These are phyloP conservation scores for Arthrocladium fulminans DNA, from an alignment of 2,329 filamentous ascomycete genomes.

Conservation along the genomic window DNA sequence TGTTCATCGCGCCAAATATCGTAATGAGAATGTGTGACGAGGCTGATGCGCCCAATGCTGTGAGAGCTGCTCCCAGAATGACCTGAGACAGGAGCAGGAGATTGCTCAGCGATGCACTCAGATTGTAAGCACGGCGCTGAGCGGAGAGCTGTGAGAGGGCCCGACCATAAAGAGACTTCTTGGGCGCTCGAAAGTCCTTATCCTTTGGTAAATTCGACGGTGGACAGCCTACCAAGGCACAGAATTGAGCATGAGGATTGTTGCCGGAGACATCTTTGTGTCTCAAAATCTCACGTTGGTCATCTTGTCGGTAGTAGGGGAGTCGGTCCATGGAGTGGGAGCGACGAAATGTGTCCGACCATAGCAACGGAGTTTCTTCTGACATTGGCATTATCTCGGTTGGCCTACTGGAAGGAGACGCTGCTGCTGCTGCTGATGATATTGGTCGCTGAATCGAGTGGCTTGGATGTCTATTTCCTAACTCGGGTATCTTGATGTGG, in stretches of 20 bases:
- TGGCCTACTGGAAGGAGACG: background rate
- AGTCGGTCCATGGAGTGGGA: background rate
- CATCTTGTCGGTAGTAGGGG: background rate
- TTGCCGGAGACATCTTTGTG: slow-evolving; percentile 8
- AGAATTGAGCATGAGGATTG: slow-evolving; percentile 22
- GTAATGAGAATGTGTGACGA: slow-evolving; percentile 47
- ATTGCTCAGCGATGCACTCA: slow-evolving; percentile 21
- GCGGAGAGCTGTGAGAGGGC: slow-evolving; percentile 15
- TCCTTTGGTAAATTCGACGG: slow-evolving; percentile 12
- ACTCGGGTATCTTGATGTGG: slow-evolving; percentile 4
- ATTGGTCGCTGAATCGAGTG: background rate
- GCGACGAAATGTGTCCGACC: background rate
- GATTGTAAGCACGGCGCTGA: slow-evolving; percentile 17
- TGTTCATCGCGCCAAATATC: slow-evolving; percentile 54
- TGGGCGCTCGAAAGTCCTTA: background rate
- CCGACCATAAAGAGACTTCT: slow-evolving; percentile 22
- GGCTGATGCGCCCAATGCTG: slow-evolving; percentile 50
- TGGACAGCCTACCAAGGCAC: slow-evolving; percentile 20
- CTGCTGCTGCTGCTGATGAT: background rate
- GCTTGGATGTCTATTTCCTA: background rate
- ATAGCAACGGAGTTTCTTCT: slow-evolving; percentile 5
- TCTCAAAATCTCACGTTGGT: background rate
- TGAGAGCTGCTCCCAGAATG: slow-evolving; percentile 50
- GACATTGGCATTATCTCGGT: background rate
- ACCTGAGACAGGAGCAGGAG: slow-evolving; percentile 37